Base-by-base conservation (phyloP, 2,329 filamentous ascomycete species). In the Fusarium marasasianum region DNA sequence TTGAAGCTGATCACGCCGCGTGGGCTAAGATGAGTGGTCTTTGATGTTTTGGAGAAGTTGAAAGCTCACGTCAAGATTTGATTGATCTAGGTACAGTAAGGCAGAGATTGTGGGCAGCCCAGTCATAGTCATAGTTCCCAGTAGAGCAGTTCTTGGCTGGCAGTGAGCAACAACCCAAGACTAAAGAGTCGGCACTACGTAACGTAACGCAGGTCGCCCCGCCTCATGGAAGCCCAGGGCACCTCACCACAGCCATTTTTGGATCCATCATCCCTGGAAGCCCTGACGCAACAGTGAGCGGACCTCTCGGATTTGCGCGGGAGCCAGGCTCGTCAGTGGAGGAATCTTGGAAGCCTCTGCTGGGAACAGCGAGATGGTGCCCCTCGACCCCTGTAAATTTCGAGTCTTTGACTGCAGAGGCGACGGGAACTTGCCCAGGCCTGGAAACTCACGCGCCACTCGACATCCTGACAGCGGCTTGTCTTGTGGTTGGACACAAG, bases 221-320 rank as follows among this genome's bases (percentile, higher is more conserved):
- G 71, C 71, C 60, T 62, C 57, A 43, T 53, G 56, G 64, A 58
- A 63, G 58, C 26, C 45, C 55, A 44, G 43, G n/a, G 37, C 33
- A 35, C 29, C 47, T 51, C 29, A 47, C 15, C 48, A 24, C 48
- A 54, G 59, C 56, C 63, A 67, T 72, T 71, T 71, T 71, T 66
- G 64, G 71, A 65, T 56, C 35, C 51, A 41, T n/a, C 51, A 55
- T 55, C 71, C 58, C 38, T 72, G 62, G 40, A 53, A 63, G 47
- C 43, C 67, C 67, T 74, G 71, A 74, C 71, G 71, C 71, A 74
- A 74, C 67, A 65, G 58, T 41, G 71, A 53, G 48, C 72, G 72
- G 72, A 48, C 55, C 65, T 56, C 47, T 63, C 72, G 72, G 72
- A 69, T 59, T 44, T 60, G 48, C 43, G 55, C 47, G 40, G 40